Evolutionary conservation across 139 green algal genomes (phyloP), one percentile per base, ranked within the genome.

Genomic region (Diplosphaera chodatii): DNA sequence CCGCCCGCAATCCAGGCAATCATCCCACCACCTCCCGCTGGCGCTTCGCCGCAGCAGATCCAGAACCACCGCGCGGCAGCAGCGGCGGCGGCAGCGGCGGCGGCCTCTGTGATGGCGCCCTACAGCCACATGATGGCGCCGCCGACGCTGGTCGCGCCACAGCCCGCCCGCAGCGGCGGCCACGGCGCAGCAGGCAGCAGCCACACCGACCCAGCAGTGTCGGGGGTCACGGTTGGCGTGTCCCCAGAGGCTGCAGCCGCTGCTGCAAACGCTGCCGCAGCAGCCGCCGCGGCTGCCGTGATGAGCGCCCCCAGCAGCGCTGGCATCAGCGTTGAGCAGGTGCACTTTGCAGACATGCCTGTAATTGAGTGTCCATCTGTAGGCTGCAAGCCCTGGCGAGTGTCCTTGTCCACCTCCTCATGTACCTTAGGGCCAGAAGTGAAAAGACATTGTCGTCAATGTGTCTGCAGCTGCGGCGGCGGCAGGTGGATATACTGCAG

Each of bases 401-500:
- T n/a, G n/a, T n/a, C n/a, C n/a, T n/a, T n/a, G n/a, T n/a, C n/a
- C n/a, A n/a, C n/a, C n/a, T n/a, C n/a, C n/a, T n/a, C n/a, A n/a
- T n/a, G n/a, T n/a, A n/a, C n/a, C n/a, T n/a, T n/a, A n/a, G n/a
- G n/a, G n/a, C n/a, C n/a, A n/a, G n/a, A n/a, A n/a, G n/a, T n/a
- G n/a, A n/a, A n/a, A n/a, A n/a, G n/a, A n/a, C n/a, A n/a, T n/a
- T n/a, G n/a, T n/a, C n/a, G n/a, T 48, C 37, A 6, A 48, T 10
- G 10, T 48, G 37, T n/a, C n/a, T 33, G 55, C 71, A 85, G 73
- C 65, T 83, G 68, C 72, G 86, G 63, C 76, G 80, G 31, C 76
- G 74, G 40, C 80, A 89, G 73, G 27, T 87, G 73, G 79, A 82
- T 27, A 77, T 81, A 67, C 56, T 87, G 67, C 73, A 87, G 70